Percentiles rank a stretch among this genome's conserved stretches.
phyloP scores from a whole-genome alignment of 176 grass and related monocot species.

The Rhipidocladum racemiflorum region DNA sequence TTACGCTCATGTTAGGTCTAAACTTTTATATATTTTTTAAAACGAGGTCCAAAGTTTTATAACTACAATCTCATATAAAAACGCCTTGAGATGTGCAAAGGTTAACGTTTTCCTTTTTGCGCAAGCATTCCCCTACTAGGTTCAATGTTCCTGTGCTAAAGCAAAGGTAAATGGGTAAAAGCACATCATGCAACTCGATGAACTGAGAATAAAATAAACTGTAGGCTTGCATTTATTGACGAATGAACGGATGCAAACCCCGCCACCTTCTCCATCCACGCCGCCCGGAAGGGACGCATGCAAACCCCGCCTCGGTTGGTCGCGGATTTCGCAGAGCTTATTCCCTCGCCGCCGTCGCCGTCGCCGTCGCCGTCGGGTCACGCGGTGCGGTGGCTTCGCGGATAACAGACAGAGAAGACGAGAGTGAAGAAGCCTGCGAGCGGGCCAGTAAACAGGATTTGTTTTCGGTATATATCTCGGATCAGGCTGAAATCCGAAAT shows the following conservation, averaged over 20 bases:
- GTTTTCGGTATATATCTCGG: too few species aligned
- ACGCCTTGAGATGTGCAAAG: background rate
- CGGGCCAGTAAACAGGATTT: too few species aligned
- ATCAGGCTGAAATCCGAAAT: too few species aligned
- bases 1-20: background rate
- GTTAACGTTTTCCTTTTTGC: background rate
- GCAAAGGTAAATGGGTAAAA: background rate
- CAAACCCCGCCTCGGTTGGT: background rate
- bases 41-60: background rate
- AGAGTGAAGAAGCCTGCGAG: background rate
- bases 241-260: conserved; percentile 6
- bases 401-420: background rate
- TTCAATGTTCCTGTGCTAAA: background rate
- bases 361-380: background rate
- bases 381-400: background rate
- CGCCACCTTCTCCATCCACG: conserved; percentile 73
- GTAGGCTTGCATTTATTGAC: background rate
- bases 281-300: background rate
- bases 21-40: background rate
- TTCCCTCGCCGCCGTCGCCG: background rate
- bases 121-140: background rate
- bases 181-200: background rate
- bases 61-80: conserved; percentile 1
- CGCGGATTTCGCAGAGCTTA: background rate
- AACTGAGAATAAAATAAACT: background rate